Conservation (phyloP, 805 yeast genomes). For the Starmerella vitae region DNA sequence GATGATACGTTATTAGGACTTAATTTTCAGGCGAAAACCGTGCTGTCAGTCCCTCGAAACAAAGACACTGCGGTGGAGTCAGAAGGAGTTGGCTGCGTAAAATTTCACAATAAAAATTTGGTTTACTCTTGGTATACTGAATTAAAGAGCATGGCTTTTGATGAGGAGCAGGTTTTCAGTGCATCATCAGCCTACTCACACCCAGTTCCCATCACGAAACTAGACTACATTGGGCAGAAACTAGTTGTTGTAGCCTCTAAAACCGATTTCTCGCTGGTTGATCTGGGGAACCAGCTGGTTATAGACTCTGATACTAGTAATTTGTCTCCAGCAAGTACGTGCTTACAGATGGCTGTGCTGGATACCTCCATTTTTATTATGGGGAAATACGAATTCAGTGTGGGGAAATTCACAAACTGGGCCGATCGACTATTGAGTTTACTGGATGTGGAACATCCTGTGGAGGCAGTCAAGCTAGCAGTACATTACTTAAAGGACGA, state of each 20-base stretch:
- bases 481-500: slow-evolving; percentile 39
- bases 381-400: slow-evolving; percentile 39
- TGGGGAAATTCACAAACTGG: slow-evolving; percentile 57
- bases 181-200: slow-evolving; percentile 34
- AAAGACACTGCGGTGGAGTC: slow-evolving; percentile 17
- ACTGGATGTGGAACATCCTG: slow-evolving; percentile 37
- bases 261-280: slow-evolving; percentile 21
- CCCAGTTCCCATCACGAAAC: slow-evolving; percentile 38
- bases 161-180: slow-evolving; percentile 13
- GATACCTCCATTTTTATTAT: slow-evolving; percentile 39
- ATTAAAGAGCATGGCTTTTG: slow-evolving; percentile 34
- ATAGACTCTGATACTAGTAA: slow-evolving; percentile 6
- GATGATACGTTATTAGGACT: slow-evolving; percentile 3
- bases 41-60: slow-evolving; percentile 13
- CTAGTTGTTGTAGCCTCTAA: slow-evolving; percentile 34
- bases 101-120: slow-evolving; percentile 41
- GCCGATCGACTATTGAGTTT: slow-evolving; percentile 44
- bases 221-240: slow-evolving; percentile 40
- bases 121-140: slow-evolving; percentile 61
- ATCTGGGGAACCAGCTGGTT: not conserved
- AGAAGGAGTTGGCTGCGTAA: slow-evolving; percentile 28
- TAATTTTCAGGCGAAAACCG: not conserved
- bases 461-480: slow-evolving; percentile 45
- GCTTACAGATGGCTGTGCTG: slow-evolving; percentile 29
- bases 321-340: slow-evolving; percentile 27